These are phyloP conservation scores for Rhypophila decipiens DNA, from an alignment of 495 filamentous ascomycete genomes.

Conservation along the genomic window DNA sequence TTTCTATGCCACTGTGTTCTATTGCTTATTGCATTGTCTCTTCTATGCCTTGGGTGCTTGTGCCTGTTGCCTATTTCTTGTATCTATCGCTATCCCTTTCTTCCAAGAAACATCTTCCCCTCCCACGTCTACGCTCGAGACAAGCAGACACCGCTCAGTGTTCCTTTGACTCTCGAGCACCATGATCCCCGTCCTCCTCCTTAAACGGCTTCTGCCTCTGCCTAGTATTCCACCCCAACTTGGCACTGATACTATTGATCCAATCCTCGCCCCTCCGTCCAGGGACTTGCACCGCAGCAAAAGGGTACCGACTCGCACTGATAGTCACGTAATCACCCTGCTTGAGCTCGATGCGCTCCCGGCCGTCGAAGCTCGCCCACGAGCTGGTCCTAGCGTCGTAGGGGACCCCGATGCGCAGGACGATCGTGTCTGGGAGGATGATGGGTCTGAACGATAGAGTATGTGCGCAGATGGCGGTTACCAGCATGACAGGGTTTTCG, in stretches of 20 bases:
- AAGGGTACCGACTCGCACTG: constrained; percentile 85
- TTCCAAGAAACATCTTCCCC: too few relatives aligned
- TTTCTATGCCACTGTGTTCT: too few relatives aligned
- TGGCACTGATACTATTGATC: constrained; percentile 85
- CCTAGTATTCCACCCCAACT: constrained; percentile 88
- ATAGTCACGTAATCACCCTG: constrained; percentile 96
- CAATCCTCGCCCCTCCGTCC: constrained; percentile 78
- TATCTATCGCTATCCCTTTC: too few relatives aligned
- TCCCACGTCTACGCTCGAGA: too few relatives aligned
- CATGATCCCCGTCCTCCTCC: constrained; percentile 36
- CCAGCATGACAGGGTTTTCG: constrained; percentile 92
- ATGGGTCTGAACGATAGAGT: constrained; percentile 94
- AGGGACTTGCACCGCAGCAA: constrained; percentile 77
- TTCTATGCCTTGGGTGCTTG: too few relatives aligned
- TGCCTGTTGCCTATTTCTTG: too few relatives aligned
- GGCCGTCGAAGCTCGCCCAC: constrained; percentile 96
- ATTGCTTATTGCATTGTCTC: too few relatives aligned
- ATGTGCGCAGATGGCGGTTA: constrained; percentile 94
- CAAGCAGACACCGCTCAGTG: too few relatives aligned
- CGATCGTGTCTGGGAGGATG: constrained; percentile 90
- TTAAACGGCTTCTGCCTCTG: constrained; percentile 63
- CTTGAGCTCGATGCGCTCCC: constrained; percentile 76
- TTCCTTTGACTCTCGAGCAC: not conserved
- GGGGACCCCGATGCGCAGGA: constrained; percentile 84
- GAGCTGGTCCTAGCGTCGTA: constrained; percentile 82